A percentile compares a stretch with the other conserved stretches of the same genome.
Evolutionary conservation across 2,329 filamentous ascomycete genomes (phyloP).

Genomic region (Chrysosporium keratinophilum): DNA sequence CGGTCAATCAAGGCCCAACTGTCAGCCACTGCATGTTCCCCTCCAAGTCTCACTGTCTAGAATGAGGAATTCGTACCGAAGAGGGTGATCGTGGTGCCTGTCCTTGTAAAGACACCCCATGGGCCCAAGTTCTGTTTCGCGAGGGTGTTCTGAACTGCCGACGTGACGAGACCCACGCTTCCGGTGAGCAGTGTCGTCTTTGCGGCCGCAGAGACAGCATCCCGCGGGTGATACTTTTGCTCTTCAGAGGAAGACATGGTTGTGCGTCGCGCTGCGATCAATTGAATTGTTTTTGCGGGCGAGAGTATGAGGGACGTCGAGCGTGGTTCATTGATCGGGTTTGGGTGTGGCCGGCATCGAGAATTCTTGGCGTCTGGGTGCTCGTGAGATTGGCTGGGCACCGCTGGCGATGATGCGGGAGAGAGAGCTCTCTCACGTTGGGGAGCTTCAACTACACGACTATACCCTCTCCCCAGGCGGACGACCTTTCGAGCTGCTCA

Average conservation of each 20-base stretch:
- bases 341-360: background rate
- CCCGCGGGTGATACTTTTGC: slow-evolving; percentile 56
- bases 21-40: slow-evolving; percentile 10
- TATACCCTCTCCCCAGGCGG: background rate
- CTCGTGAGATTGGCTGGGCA: background rate
- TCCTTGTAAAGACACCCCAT: slow-evolving; percentile 68
- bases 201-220: slow-evolving; percentile 59
- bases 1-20: slow-evolving; percentile 4
- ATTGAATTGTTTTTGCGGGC: background rate
- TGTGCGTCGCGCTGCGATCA: too few relatives aligned
- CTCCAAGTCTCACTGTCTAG: background rate
- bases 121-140: slow-evolving; percentile 70
- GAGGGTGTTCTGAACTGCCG: slow-evolving; percentile 78
- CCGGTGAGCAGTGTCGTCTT: slow-evolving; percentile 56
- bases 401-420: too few relatives aligned
- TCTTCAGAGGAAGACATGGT: slow-evolving; percentile 41
- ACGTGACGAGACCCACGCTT: slow-evolving; percentile 58
- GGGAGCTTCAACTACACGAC: background rate
- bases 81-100: slow-evolving; percentile 60
- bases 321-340: slow-evolving; percentile 2
- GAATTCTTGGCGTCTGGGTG: background rate
- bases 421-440: background rate
- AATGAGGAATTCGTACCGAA: slow-evolving; percentile 44
- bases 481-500: background rate
- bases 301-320: background rate